Evolutionary conservation across 2,329 filamentous ascomycete genomes (phyloP).

Genomic region (Ceratocystiopsis minuta): DNA sequence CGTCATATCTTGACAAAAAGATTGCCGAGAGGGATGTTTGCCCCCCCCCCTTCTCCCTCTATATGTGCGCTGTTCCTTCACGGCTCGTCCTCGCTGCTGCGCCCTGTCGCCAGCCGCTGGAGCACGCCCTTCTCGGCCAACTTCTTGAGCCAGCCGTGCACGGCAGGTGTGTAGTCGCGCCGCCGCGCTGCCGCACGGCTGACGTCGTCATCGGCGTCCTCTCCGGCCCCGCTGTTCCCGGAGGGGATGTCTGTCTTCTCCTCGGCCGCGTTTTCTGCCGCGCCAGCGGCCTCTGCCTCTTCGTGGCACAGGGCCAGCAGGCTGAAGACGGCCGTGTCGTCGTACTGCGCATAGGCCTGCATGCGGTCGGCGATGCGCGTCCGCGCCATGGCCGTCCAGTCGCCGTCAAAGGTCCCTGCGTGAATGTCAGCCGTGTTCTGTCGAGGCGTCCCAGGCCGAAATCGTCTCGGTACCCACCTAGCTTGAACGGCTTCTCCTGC

Average conservation of each 20-base stretch:
- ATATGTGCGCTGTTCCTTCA: too few relatives aligned
- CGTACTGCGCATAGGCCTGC: constrained; percentile 10
- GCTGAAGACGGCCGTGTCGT: constrained; percentile 22
- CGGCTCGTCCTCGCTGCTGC: background rate
- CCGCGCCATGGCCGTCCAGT: constrained; percentile 51
- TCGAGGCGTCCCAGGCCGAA: background rate
- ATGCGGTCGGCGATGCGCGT: constrained; percentile 52
- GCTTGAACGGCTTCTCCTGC: constrained; percentile 51
- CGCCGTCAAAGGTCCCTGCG: constrained; percentile 21
- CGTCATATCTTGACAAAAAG: too few relatives aligned
- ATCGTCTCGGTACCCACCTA: constrained; percentile 29
- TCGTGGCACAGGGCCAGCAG: constrained; percentile 58
- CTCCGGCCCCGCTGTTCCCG: constrained; percentile 23
- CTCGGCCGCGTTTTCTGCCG: constrained; percentile 11
- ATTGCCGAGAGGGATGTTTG: too few relatives aligned
- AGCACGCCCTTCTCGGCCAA: constrained; percentile 50
- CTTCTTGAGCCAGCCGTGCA: constrained; percentile 50
- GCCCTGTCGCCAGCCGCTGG: constrained; percentile 16
- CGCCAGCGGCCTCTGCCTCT: constrained; percentile 19
- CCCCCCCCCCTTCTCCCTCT: too few relatives aligned
- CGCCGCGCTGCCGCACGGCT: constrained; percentile 34
- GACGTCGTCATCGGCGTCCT: constrained; percentile 23
- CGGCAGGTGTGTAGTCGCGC: constrained; percentile 50
- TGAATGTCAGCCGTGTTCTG: background rate
- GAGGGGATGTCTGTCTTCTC: background rate